Percentiles rank a stretch among this genome's conserved stretches.
Evolutionary conservation across 2,329 filamentous ascomycete species (phyloP).

Genomic region (Aspergillus sp.): DNA sequence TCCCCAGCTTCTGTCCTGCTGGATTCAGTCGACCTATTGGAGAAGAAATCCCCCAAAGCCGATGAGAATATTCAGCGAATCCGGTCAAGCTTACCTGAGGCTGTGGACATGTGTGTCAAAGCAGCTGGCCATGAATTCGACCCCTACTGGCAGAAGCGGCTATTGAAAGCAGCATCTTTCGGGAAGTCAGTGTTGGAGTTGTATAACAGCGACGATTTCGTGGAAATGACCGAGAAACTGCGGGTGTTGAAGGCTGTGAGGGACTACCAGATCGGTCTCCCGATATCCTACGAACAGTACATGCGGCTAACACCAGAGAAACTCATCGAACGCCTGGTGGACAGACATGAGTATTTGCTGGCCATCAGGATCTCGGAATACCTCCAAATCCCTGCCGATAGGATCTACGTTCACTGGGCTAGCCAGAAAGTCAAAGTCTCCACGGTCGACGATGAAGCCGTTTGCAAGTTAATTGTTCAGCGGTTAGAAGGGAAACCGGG

Average conservation of each 20-base stretch:
- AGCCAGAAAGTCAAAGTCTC: slow-evolving; percentile 87
- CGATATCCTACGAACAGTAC: slow-evolving; percentile 91
- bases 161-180: slow-evolving; percentile 95
- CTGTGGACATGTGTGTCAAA: slow-evolving; percentile 89
- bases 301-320: slow-evolving; percentile 84
- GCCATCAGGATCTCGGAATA: slow-evolving; percentile 87
- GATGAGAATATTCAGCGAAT: slow-evolving; percentile 98
- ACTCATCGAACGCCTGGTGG: slow-evolving; percentile 80
- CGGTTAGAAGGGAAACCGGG: slow-evolving; percentile 83
- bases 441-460: slow-evolving; percentile 79
- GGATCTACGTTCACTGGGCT: slow-evolving; percentile 96
- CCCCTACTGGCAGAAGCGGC: slow-evolving; percentile 86
- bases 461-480: slow-evolving; percentile 82
- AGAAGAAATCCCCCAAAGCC: slow-evolving; percentile 91
- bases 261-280: slow-evolving; percentile 86
- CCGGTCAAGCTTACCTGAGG: slow-evolving; percentile 79
- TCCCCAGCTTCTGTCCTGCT: slow-evolving; percentile 89
- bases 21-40: slow-evolving; percentile 86
- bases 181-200: slow-evolving; percentile 96
- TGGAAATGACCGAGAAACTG: slow-evolving; percentile 94
- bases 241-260: slow-evolving; percentile 89
- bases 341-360: slow-evolving; percentile 85
- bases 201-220: slow-evolving; percentile 97
- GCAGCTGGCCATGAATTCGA: slow-evolving; percentile 91
- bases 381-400: slow-evolving; percentile 78